These are phyloP conservation scores for Sporothrix protearum DNA, from an alignment of 2,329 filamentous ascomycete species.

Conservation along the genomic window DNA sequence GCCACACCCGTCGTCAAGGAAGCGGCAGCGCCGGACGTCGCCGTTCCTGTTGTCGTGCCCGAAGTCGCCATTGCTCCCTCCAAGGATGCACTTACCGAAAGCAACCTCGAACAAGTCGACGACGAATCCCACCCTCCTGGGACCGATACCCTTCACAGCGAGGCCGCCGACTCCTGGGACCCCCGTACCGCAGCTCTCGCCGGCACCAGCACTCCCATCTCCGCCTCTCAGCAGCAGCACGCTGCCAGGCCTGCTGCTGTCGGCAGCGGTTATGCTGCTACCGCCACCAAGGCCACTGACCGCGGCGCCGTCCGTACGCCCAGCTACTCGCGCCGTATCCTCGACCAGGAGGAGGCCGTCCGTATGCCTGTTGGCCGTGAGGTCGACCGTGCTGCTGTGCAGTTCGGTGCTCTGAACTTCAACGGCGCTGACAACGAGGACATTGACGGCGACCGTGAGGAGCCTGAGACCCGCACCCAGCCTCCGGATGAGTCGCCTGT, in stretches of 20 bases:
- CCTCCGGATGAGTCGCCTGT: slow-evolving; percentile 91
- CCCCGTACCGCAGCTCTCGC: slow-evolving; percentile 58
- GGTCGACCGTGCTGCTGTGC: slow-evolving; percentile 86
- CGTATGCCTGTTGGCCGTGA: slow-evolving; percentile 97
- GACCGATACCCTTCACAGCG: slow-evolving; percentile 83
- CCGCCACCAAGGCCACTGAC: slow-evolving; percentile 73
- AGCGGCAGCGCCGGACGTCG: slow-evolving; percentile 32
- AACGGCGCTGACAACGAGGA: slow-evolving; percentile 80
- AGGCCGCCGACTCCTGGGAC: slow-evolving; percentile 81
- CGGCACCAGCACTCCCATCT: slow-evolving; percentile 63
- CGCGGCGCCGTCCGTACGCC: slow-evolving; percentile 62
- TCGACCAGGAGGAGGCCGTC: slow-evolving; percentile 95
- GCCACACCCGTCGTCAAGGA: slow-evolving; percentile 36
- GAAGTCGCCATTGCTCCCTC: slow-evolving; percentile 62
- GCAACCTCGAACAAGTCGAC: slow-evolving; percentile 85
- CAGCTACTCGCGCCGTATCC: slow-evolving; percentile 78
- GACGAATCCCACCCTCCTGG: slow-evolving; percentile 74
- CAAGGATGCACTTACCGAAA: slow-evolving; percentile 81
- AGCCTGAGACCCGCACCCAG: slow-evolving; percentile 89
- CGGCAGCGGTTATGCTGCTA: slow-evolving; percentile 72
- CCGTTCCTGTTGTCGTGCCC: slow-evolving; percentile 43
- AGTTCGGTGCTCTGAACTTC: slow-evolving; percentile 93
- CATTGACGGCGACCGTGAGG: slow-evolving; percentile 90
- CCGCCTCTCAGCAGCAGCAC: slow-evolving; percentile 60
- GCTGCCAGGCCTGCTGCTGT: slow-evolving; percentile 54